These are phyloP conservation scores for Cymbidium sinense DNA, from an alignment of 106 monocot genomes.

Conservation along the genomic window DNA sequence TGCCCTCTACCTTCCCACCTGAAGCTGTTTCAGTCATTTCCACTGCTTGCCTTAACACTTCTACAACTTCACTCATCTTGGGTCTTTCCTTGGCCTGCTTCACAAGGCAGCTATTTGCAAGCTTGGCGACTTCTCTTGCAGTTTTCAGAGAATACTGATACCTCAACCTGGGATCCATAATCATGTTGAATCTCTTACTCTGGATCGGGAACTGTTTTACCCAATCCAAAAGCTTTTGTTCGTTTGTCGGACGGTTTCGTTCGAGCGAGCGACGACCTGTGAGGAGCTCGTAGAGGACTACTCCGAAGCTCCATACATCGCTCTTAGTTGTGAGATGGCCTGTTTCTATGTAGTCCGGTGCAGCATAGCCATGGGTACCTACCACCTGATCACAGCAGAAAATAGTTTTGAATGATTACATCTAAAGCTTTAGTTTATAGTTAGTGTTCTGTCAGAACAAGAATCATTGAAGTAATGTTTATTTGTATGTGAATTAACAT, in stretches of 20 bases:
- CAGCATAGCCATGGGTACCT: slow-evolving; percentile 38
- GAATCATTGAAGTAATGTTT: too few relatives aligned
- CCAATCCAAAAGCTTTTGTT: slow-evolving; percentile 39
- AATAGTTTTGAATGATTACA: background rate
- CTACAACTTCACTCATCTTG: slow-evolving; percentile 26
- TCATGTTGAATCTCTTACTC: slow-evolving; percentile 26
- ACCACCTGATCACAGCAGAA: slow-evolving; percentile 19
- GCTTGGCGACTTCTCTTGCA: slow-evolving; percentile 29
- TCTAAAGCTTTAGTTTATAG: too few relatives aligned
- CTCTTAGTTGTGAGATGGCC: slow-evolving; percentile 38
- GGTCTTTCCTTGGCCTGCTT: slow-evolving; percentile 31
- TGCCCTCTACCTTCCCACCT: too few relatives aligned
- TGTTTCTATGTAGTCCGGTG: slow-evolving; percentile 38
- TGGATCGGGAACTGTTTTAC: slow-evolving; percentile 31
- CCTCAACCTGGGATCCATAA: slow-evolving; percentile 34
- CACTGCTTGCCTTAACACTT: slow-evolving; percentile 4
- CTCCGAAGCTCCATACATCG: slow-evolving; percentile 40
- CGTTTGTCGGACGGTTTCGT: slow-evolving; percentile 17
- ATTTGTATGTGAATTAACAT: too few relatives aligned
- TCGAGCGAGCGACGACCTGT: slow-evolving; percentile 31
- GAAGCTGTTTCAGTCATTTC: too few relatives aligned
- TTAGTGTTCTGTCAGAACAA: too few relatives aligned
- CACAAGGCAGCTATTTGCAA: slow-evolving; percentile 24
- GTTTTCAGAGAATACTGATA: slow-evolving; percentile 15
- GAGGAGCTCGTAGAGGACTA: slow-evolving; percentile 38